Conservation (phyloP, 2,329 filamentous ascomycete species). For the Mariannaea sp. region DNA sequence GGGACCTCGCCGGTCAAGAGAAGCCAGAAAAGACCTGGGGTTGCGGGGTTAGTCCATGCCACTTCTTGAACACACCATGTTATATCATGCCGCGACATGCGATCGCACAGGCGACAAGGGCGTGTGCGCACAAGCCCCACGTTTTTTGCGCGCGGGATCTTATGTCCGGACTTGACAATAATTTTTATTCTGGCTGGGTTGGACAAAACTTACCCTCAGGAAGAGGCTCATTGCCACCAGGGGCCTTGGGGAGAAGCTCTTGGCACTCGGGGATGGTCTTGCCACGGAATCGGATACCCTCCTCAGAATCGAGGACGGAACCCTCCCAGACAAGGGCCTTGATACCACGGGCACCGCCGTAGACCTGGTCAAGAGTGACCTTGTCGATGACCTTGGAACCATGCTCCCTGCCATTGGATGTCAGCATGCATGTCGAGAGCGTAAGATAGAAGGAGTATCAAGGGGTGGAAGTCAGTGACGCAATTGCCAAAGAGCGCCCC, state of each 20-base stretch:
- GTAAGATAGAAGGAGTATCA: constrained; percentile 9
- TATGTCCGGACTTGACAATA: background rate
- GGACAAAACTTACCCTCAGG: constrained; percentile 71
- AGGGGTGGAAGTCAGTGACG: background rate
- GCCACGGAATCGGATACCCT: constrained; percentile 99
- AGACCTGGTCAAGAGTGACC: constrained; percentile 99
- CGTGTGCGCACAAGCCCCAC: constrained; percentile 1
- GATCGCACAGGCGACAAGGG: background rate
- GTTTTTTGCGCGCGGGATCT: constrained; percentile 9
- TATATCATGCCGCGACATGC: background rate
- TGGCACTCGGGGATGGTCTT: constrained; percentile 99
- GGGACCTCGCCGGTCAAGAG: constrained; percentile 98
- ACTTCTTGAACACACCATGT: background rate
- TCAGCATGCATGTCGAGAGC: constrained; percentile 21
- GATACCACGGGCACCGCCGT: constrained; percentile 98
- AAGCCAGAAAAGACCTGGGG: constrained; percentile 94
- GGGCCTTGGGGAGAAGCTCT: constrained; percentile 94
- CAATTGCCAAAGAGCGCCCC: constrained; percentile 17
- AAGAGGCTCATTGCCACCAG: constrained; percentile 94
- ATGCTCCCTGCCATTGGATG: constrained; percentile 69
- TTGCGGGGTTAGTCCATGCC: constrained; percentile 22
- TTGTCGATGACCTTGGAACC: constrained; percentile 95
- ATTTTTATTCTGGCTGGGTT: background rate
- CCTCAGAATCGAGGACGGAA: constrained; percentile 96
- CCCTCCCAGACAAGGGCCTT: constrained; percentile 99